These are phyloP conservation scores for Plasmodium sp. DNA, from an alignment of 169 alveolate genomes.

Conservation along the genomic window DNA sequence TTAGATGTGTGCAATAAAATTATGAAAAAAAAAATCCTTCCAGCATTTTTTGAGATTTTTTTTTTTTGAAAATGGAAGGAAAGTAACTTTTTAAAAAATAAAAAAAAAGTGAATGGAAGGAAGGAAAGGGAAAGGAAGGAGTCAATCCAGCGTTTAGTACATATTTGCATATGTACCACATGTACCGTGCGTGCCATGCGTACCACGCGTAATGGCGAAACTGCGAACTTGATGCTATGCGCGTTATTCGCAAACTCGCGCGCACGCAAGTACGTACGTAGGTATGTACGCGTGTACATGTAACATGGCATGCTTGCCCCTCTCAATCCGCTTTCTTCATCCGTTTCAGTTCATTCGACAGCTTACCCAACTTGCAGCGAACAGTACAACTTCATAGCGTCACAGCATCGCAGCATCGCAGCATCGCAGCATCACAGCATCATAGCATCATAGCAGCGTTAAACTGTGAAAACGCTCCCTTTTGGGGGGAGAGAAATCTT, in stretches of 20 bases:
- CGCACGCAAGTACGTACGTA: neutral
- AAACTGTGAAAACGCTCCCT: neutral
- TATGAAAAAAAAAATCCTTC: neutral
- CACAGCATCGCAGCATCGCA: neutral
- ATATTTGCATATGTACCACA: neutral
- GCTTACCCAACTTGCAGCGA: neutral
- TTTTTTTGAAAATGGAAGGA: conserved; percentile 1
- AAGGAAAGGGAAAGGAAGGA: neutral
- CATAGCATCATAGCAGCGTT: neutral
- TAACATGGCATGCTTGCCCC: neutral
- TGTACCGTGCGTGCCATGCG: neutral
- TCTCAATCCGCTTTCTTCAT: neutral
- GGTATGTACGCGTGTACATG: neutral
- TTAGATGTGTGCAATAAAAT: conserved; percentile 50
- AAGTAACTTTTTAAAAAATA: neutral
- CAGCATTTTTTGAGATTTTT: neutral
- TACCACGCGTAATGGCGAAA: neutral
- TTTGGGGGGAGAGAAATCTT: neutral
- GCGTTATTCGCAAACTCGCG: neutral
- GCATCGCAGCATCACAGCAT: neutral
- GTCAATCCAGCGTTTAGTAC: neutral
- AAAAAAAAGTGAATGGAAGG: neutral
- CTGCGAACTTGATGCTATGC: neutral
- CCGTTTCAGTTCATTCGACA: conserved; percentile 11
- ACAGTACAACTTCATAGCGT: neutral